Base-by-base conservation (phyloP, 2,329 filamentous ascomycete species). In the Hypoxylon sp. region DNA sequence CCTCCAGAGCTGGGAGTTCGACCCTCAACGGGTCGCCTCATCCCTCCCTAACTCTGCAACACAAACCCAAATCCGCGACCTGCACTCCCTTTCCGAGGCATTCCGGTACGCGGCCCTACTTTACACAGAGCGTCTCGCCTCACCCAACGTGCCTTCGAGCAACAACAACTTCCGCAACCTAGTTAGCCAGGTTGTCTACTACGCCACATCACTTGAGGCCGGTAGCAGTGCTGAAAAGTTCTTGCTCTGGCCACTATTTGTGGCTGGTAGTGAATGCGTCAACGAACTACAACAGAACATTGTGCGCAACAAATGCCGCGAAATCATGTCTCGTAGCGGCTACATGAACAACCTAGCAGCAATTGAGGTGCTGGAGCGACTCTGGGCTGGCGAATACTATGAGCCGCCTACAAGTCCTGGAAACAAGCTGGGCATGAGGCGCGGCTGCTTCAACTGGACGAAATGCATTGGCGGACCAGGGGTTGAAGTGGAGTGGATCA, bases 291-390 rank as follows among this genome's bases (percentile, higher is more conserved):
- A 97, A 75, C 92, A 94, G 70, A 88, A 88, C 63, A 88, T 94
- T 65, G 91, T 98, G 57, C 89, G 94, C 58, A 86, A 89, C 72
- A 91, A 94, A 73, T 97, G 93, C 81, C 86, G 90, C 48, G 93
- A 95, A 76, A 95, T 98, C 72, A 94, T 95, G 85, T 88, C 89
- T 31, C 92, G 95, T 72, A 95, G 92, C 59, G 94, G 94, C 0
- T 98, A 98, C 81, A 93, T 94, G 85, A 98, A 97, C 81, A 98
- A 97, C 78, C 86, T 97, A 44, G 92, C 92, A 6, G 93, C 92
- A 6, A 85, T 98, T 27, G 92, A 96, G 75, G 89, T 97, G 3
- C 81, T 98, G 46, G 94, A 98, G 83, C 89, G 90, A 74, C 87
- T 97, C 15, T 98, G 95, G 94, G 84, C 85, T 11, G 86, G 85